These are phyloP conservation scores for Verticillium isaacii DNA, from an alignment of 2,329 filamentous ascomycete species.

Conservation along the genomic window DNA sequence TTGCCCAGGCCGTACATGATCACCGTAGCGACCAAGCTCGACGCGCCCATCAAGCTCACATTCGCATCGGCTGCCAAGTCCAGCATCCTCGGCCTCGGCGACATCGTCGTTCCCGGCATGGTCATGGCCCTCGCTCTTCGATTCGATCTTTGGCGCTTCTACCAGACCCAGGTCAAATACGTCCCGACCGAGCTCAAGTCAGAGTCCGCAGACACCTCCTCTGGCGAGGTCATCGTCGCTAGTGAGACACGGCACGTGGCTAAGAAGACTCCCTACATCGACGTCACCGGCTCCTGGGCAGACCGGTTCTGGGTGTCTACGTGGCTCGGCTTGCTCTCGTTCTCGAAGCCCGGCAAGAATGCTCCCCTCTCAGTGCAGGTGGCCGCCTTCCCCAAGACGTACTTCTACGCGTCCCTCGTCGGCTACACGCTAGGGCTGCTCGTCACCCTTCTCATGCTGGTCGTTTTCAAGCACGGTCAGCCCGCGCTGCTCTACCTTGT, in stretches of 20 bases:
- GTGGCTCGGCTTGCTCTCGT: slow-evolving; percentile 11
- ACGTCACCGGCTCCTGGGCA: slow-evolving; percentile 72
- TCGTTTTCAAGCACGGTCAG: slow-evolving; percentile 76
- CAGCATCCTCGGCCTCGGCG: slow-evolving; percentile 88
- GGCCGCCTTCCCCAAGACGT: slow-evolving; percentile 71
- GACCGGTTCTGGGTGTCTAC: slow-evolving; percentile 71
- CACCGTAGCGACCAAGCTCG: slow-evolving; percentile 80
- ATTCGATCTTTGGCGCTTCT: slow-evolving; percentile 87
- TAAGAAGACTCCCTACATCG: slow-evolving; percentile 41
- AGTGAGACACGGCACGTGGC: slow-evolving; percentile 34
- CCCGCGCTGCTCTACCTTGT: slow-evolving; percentile 91
- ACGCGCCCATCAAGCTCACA: slow-evolving; percentile 88
- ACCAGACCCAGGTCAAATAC: slow-evolving; percentile 60
- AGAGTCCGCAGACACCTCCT: slow-evolving; percentile 21
- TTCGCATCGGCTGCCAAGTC: slow-evolving; percentile 63
- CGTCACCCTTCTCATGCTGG: slow-evolving; percentile 69
- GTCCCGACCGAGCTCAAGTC: slow-evolving; percentile 30
- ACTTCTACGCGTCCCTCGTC: slow-evolving; percentile 72
- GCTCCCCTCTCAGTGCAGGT: slow-evolving; percentile 27
- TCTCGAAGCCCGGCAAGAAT: slow-evolving; percentile 13
- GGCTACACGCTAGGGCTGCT: slow-evolving; percentile 80
- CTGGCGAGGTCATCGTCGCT: slow-evolving; percentile 27
- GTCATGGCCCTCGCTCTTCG: slow-evolving; percentile 82
- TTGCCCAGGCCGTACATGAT: slow-evolving; percentile 69
- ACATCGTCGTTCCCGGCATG: slow-evolving; percentile 89